Evolutionary conservation across 2,329 filamentous ascomycete species (phyloP).

Genomic region (Furcasterigmium sp.): DNA sequence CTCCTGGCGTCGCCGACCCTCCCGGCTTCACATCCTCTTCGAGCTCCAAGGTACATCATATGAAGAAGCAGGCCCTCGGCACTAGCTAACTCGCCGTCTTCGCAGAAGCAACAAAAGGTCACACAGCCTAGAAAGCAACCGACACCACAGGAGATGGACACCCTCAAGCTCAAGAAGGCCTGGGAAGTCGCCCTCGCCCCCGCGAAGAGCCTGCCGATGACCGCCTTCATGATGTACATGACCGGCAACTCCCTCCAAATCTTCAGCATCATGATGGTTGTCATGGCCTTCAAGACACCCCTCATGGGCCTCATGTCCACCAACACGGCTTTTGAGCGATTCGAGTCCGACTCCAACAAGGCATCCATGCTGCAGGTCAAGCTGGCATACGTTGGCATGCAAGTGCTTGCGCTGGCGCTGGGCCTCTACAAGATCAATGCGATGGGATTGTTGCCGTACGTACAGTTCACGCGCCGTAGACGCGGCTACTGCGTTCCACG

Average conservation of each 20-base stretch:
- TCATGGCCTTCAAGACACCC: constrained; percentile 97
- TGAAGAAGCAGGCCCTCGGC: no score
- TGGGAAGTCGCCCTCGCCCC: constrained; percentile 96
- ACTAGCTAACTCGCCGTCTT: constrained; percentile 2
- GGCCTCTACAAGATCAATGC: constrained; percentile 95
- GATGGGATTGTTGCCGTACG: constrained; percentile 91
- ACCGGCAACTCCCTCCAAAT: constrained; percentile 97
- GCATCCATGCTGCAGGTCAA: constrained; percentile 76
- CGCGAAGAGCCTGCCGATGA: constrained; percentile 94
- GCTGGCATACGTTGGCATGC: constrained; percentile 80
- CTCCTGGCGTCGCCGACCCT: constrained; percentile 70
- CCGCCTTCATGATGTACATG: constrained; percentile 99
- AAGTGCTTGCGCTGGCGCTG: constrained; percentile 74
- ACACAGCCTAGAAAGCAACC: constrained; percentile 57
- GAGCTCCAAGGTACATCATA: constrained; percentile 58
- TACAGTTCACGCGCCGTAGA: constrained; percentile 21
- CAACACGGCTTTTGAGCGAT: constrained; percentile 83
- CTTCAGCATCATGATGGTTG: constrained; percentile 99
- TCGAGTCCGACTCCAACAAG: constrained; percentile 76
- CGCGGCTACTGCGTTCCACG: no score
- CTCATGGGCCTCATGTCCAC: constrained; percentile 78
- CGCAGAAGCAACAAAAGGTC: constrained; percentile 40
- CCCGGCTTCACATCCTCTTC: constrained; percentile 67
- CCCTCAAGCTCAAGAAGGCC: constrained; percentile 94
- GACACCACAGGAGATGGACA: constrained; percentile 83